Conservation (phyloP, 495 filamentous ascomycete genomes). For the Cetradonia linearis region DNA sequence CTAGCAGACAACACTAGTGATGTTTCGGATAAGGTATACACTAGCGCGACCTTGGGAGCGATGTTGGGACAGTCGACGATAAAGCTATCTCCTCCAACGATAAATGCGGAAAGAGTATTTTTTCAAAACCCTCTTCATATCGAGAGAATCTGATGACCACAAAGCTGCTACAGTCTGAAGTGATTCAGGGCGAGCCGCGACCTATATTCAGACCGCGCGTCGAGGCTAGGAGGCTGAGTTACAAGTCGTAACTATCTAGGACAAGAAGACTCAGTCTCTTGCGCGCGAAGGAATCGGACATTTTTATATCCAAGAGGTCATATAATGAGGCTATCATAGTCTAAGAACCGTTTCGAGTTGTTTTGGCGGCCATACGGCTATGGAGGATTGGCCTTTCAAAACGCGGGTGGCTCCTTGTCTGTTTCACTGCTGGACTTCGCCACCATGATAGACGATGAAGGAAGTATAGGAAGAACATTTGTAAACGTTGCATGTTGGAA, state of each 20-base stretch:
- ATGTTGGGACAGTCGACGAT: neutral
- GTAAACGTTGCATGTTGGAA: constrained; percentile 1
- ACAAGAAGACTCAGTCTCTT: neutral
- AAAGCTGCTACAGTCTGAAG: neutral
- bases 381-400: neutral
- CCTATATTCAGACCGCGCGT: neutral
- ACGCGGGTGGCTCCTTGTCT: neutral
- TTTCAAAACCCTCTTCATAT: neutral
- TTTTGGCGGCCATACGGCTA: neutral
- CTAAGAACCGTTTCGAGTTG: neutral
- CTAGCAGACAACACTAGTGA: neutral
- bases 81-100: neutral
- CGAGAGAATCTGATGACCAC: neutral
- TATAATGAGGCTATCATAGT: neutral
- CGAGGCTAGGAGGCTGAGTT: neutral
- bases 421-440: constrained; percentile 5
- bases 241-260: neutral
- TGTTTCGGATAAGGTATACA: neutral
- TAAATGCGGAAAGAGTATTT: neutral
- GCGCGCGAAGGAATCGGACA: neutral
- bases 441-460: constrained; percentile 4
- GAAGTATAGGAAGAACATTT: neutral
- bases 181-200: neutral
- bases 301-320: neutral
- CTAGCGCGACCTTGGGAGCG: neutral